These are phyloP conservation scores for Crithidia thermophila DNA, from an alignment of 208 protist genomes.

Conservation along the genomic window DNA sequence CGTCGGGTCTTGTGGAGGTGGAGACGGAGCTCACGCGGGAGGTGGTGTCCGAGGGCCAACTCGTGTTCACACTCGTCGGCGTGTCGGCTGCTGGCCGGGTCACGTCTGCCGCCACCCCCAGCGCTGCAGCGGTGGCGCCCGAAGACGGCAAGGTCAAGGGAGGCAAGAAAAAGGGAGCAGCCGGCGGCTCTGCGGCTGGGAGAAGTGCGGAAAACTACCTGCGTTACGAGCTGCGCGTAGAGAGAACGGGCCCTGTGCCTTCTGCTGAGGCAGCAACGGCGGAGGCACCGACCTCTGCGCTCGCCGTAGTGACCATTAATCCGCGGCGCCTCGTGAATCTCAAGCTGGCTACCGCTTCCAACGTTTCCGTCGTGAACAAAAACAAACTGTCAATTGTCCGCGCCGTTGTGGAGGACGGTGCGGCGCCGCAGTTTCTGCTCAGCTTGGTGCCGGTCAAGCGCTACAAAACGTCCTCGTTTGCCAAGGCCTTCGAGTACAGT, in stretches of 20 bases:
- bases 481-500: slow-evolving; percentile 24
- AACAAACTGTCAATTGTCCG: not conserved
- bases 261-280: not conserved
- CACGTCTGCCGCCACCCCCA: not conserved
- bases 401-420: slow-evolving; percentile 3
- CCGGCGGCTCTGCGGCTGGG: not conserved
- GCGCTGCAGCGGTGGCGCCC: not conserved
- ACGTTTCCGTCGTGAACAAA: not conserved
- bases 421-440: slow-evolving; percentile 13
- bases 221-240: slow-evolving; percentile 30
- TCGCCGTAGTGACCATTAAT: slow-evolving; percentile 20
- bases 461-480: slow-evolving; percentile 12
- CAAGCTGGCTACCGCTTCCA: not conserved
- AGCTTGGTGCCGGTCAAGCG: slow-evolving; percentile 17
- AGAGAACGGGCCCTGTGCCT: not conserved
- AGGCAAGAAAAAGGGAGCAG: slow-evolving; percentile 7
- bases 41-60: slow-evolving; percentile 1
- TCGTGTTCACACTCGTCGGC: slow-evolving; percentile 23
- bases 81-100: not conserved
- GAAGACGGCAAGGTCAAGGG: not conserved
- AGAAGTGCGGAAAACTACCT: not conserved
- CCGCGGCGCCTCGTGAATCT: slow-evolving; percentile 20
- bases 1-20: not conserved
- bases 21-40: slow-evolving; percentile 32
- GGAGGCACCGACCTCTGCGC: not conserved